phyloP scores from a whole-genome alignment of 1,139 yeast genomes.

The Taphrina communis region DNA sequence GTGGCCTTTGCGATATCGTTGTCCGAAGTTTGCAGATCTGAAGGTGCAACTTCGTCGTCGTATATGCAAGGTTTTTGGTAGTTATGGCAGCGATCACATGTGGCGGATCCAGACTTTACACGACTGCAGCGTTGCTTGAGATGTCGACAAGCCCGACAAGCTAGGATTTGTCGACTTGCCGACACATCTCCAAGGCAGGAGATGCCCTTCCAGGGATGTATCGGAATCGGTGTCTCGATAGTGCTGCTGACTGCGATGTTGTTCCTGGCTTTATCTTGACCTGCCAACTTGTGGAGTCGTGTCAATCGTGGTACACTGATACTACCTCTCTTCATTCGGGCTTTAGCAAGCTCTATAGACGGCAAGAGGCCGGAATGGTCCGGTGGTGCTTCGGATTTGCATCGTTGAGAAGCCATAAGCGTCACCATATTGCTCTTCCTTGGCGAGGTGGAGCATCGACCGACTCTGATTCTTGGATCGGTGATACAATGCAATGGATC shows the following conservation, averaged over 20 bases:
- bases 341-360: conserved; percentile 14
- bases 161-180: background rate
- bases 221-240: background rate
- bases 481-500: background rate
- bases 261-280: background rate
- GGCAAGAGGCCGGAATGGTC: background rate
- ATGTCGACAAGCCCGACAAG: conserved; percentile 5
- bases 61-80: background rate
- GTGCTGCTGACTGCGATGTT: background rate
- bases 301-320: conserved; percentile 9
- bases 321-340: conserved; percentile 16
- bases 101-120: background rate
- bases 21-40: background rate
- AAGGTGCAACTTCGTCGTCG: background rate
- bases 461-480: no score
- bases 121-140: conserved; percentile 12
- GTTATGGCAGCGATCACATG: conserved; percentile 1
- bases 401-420: background rate
- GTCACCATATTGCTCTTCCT: background rate
- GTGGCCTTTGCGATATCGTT: background rate
- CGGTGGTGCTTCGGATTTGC: background rate
- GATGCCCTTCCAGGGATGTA: background rate
- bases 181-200: background rate
- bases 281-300: background rate
- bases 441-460: background rate